phyloP scores from a whole-genome alignment of 2,329 filamentous ascomycete species.

The Colletotrichum sp. region DNA sequence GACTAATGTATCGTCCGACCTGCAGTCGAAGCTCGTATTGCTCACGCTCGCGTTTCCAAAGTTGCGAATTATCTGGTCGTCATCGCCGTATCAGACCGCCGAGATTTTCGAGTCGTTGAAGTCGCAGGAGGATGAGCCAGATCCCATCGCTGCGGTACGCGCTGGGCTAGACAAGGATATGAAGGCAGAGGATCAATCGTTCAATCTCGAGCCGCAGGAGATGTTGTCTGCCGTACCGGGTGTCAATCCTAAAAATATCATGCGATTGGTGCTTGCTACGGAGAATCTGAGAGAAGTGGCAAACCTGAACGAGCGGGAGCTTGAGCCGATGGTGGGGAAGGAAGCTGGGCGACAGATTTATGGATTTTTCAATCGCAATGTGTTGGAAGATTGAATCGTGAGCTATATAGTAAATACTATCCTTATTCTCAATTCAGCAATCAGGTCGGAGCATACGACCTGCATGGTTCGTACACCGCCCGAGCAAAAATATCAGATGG shows the following conservation, averaged over 20 bases:
- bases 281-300: constrained; percentile 83
- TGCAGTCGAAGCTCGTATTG: constrained; percentile 91
- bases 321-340: constrained; percentile 77
- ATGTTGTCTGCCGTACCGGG: constrained; percentile 88
- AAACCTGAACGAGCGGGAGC: constrained; percentile 78
- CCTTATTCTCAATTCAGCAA: neutral
- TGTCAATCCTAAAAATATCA: constrained; percentile 79
- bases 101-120: constrained; percentile 97
- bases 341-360: constrained; percentile 79
- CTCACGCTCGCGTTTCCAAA: constrained; percentile 90
- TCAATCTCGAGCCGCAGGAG: constrained; percentile 86
- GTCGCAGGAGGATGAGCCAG: constrained; percentile 86
- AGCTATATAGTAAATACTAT: too few species aligned
- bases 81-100: constrained; percentile 91
- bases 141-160: constrained; percentile 85
- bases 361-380: constrained; percentile 77
- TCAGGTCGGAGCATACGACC: neutral
- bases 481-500: neutral
- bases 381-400: constrained; percentile 54
- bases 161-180: constrained; percentile 74
- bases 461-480: neutral
- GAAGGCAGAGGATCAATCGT: constrained; percentile 70
- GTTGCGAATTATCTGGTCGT: constrained; percentile 92
- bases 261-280: constrained; percentile 72
- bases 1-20: constrained; percentile 66